Base-by-base conservation (phyloP, 805 yeast genomes). In the Tetrapisispora nanseiensis region DNA sequence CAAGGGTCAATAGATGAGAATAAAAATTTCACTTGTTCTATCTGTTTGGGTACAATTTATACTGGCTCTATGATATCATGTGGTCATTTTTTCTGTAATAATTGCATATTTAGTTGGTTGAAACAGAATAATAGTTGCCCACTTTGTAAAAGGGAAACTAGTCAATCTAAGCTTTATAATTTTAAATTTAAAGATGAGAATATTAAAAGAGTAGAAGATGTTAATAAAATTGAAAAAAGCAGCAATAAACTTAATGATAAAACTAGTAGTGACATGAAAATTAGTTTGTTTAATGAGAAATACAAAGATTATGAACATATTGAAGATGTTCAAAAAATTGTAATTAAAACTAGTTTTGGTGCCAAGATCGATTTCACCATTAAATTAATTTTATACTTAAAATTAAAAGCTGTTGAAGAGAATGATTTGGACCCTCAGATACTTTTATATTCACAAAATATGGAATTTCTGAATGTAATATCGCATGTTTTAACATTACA, bases 71-170 rank as follows among this genome's bases (percentile, higher is more conserved):
- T 92, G 43, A 82, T 95, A 0, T 78, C 78, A 9, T 92, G 98
- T 70, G 97, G 97, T 0, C 98, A 92, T 62, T 79, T 78, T 51
- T 92, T 82, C 56, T 92, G 98, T 58, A 74, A 76, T 44, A 83
- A 75, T 1, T 92, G 98, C 59, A 67, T 92, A 29, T 70, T 65
- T 16, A 78, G 70, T 42, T 92, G 98, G 98, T 56, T 82, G 40
- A 63, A 61, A 18, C 67, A 66, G 13, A 73, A 73, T 31, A 57
- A 63, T 1, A 62, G 67, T 2, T 92, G 98, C 61, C 97, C 98
- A 0, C 69, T 87, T 50, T 92, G 98, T 63, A 85, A 86, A 46
- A 63, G 72, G 2, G 49, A 48, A 1, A 64, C 86, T 15, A 61
- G 60, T 20, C 48, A 55, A 8, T 61, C 67, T 4, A 82, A 85